Evolutionary conservation across 2,329 filamentous ascomycete genomes (phyloP).

Genomic region (Aspergillus oerlinghausenensis): DNA sequence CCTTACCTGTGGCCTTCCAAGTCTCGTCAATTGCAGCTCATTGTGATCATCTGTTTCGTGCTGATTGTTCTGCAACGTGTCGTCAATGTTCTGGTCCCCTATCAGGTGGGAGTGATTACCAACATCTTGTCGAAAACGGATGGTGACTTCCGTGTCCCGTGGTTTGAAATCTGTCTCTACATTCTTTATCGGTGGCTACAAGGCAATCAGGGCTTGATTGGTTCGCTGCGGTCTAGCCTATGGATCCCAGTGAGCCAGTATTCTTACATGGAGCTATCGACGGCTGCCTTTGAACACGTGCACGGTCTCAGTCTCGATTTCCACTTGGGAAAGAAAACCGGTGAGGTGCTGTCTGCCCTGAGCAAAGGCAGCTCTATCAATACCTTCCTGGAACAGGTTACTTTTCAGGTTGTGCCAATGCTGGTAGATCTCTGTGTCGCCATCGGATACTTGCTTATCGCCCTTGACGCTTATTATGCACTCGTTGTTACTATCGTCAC

Average conservation of each 20-base stretch:
- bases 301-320: conserved; percentile 94
- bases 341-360: conserved; percentile 89
- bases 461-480: conserved; percentile 84
- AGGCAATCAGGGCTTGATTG: conserved; percentile 81
- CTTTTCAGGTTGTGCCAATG: conserved; percentile 94
- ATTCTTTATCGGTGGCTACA: conserved; percentile 77
- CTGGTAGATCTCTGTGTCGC: conserved; percentile 82
- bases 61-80: conserved; percentile 75
- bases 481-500: conserved; percentile 86
- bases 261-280: conserved; percentile 89
- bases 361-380: conserved; percentile 97
- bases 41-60: conserved; percentile 76
- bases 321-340: conserved; percentile 92
- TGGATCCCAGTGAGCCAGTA: conserved; percentile 98
- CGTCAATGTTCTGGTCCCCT: conserved; percentile 81
- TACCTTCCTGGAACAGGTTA: conserved; percentile 91
- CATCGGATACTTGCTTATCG: conserved; percentile 71
- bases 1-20: conserved; percentile 95
- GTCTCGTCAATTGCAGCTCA: conserved; percentile 66
- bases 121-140: conserved; percentile 61
- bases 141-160: conserved; percentile 59
- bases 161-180: conserved; percentile 70
- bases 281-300: conserved; percentile 94
- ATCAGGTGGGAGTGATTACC: conserved; percentile 76
- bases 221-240: conserved; percentile 72